Base-by-base conservation (phyloP, 192 early-diverging fungal species). In the Glomus cerebriforme region DNA sequence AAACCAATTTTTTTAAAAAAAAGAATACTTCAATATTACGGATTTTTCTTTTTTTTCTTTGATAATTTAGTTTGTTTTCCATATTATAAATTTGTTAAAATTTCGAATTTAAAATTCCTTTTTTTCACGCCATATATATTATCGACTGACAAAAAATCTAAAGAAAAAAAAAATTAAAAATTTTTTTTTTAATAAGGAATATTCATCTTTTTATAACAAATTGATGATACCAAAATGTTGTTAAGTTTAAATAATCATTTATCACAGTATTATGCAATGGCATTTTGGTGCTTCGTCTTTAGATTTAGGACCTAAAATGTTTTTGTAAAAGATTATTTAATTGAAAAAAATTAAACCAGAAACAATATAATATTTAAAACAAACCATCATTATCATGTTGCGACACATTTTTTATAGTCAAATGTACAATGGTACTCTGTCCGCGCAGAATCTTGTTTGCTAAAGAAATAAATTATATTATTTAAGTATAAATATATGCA, bases 401-500 rank as follows among this genome's bases (percentile, higher is more conserved):
- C 19, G 32, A 47, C 13, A 68, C 12, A 54, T 78, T 59, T 58
- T 83, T 87, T 68, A 87, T 85, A 34, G 84, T 83, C 54, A 87
- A 78, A 72, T 87, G 86, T 29, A 81, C 84, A 81, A 85, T 87
- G 69, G 82, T 87, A 1, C 76, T 77, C 22, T 81, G 75, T 2
- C 84, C 86, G 1, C 82, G 73, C 31, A 82, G 79, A 59, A 87
- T 87, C 71, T 82, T 87, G 70, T 85, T 87, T 54, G 82, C 80
- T 81, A 60, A n/a, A 29, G 7, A 37, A 78, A 34, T 19, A 47
- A 26, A 68, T 27, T 9, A 19, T n/a, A n/a, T 34, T 7, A 22
- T 32, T 68, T 31, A 22, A 37, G 29, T 26, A 32, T n/a, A 15
- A 54, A 49, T 17, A 49, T 59, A 59, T 31, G 4, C 5, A 62